These are phyloP conservation scores for Tricholoma sp. DNA, from an alignment of 768 basidiomycete species.

Conservation along the genomic window DNA sequence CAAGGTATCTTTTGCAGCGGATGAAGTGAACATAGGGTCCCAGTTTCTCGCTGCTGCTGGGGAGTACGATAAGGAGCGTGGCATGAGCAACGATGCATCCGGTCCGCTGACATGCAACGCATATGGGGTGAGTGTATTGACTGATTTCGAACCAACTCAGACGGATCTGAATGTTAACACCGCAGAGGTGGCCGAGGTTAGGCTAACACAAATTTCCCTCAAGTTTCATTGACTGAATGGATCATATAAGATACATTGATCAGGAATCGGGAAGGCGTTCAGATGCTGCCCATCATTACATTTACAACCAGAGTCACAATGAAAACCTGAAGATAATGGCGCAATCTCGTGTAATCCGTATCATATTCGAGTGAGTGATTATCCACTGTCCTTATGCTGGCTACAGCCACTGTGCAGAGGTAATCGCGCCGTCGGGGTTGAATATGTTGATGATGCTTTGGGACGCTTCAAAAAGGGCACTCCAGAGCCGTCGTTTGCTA, in stretches of 20 bases:
- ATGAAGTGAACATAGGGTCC: too few species aligned
- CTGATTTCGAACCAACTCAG: neutral
- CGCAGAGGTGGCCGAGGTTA: conserved; percentile 52
- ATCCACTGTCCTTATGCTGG: neutral
- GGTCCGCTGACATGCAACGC: conserved; percentile 35
- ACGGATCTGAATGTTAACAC: neutral
- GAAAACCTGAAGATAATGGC: conserved; percentile 33
- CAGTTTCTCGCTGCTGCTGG: conserved; percentile 43
- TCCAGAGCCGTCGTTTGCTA: conserved; percentile 19
- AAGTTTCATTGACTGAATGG: neutral
- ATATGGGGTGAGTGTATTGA: conserved; percentile 39
- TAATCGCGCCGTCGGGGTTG: too few species aligned
- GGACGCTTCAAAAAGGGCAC: conserved; percentile 14
- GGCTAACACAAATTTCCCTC: neutral
- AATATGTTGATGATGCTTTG: too few species aligned
- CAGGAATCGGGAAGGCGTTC: conserved; percentile 52
- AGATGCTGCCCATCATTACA: conserved; percentile 46
- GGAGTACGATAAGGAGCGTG: conserved; percentile 44
- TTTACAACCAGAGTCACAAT: conserved; percentile 55
- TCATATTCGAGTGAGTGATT: conserved; percentile 42
- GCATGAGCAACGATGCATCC: conserved; percentile 41
- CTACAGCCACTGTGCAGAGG: too few species aligned
- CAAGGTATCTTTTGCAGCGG: too few species aligned
- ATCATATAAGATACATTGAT: too few species aligned
- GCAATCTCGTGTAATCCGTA: conserved; percentile 40